Evolutionary conservation across 495 filamentous ascomycete species (phyloP).

Genomic region (Diplogelasinospora grovesii): DNA sequence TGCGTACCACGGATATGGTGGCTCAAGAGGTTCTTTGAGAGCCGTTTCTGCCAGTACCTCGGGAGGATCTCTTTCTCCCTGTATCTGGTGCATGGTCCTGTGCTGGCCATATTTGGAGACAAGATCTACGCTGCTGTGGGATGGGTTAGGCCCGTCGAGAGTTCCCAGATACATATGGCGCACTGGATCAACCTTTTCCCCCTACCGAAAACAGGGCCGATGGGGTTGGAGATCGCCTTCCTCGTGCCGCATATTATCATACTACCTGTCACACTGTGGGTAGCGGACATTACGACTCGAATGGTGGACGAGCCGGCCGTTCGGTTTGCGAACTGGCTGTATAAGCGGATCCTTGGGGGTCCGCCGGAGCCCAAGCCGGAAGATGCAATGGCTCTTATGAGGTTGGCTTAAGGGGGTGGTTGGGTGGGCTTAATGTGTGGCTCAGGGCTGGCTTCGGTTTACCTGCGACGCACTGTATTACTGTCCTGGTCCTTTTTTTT

Average conservation of each 20-base stretch:
- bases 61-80: constrained; percentile 59
- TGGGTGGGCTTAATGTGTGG: neutral
- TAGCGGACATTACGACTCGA: constrained; percentile 49
- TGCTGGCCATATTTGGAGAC: constrained; percentile 39
- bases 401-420: constrained; percentile 17
- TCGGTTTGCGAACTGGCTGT: constrained; percentile 47
- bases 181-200: constrained; percentile 42
- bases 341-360: constrained; percentile 25
- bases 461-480: no score
- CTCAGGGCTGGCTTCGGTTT: no score
- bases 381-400: constrained; percentile 4
- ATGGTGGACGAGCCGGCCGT: constrained; percentile 51
- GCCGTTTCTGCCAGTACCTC: constrained; percentile 55
- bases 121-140: constrained; percentile 47
- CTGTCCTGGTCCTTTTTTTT: no score
- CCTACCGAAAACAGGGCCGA: constrained; percentile 42
- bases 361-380: constrained; percentile 11
- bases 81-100: constrained; percentile 61
- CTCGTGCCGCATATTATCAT: constrained; percentile 47
- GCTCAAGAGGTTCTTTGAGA: constrained; percentile 50
- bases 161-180: constrained; percentile 25
- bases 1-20: constrained; percentile 37
- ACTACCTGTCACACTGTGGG: constrained; percentile 50
- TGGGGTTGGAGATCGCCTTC: constrained; percentile 50
- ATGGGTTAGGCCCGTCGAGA: constrained; percentile 21